Evolutionary conservation across 2,329 filamentous ascomycete genomes (phyloP).

Genomic region (Alternaria sp.): DNA sequence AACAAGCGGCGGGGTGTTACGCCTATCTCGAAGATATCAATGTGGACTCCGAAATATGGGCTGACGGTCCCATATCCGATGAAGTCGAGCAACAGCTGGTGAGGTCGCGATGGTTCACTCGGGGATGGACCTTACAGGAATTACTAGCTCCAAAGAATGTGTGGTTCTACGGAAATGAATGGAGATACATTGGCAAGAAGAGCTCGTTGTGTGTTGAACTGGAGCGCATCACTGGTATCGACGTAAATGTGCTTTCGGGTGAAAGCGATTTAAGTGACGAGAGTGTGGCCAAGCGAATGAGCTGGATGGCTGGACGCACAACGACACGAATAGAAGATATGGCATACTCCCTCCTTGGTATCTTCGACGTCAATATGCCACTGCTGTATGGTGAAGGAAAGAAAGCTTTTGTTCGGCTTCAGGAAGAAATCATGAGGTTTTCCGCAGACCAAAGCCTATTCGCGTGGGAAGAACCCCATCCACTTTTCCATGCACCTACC

Average conservation of each 20-base stretch:
- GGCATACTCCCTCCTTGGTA: not conserved
- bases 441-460: slow-evolving; percentile 20
- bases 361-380: slow-evolving; percentile 29
- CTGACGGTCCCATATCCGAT: not conserved
- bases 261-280: not conserved
- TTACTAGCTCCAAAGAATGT: not conserved
- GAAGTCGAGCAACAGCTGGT: not conserved
- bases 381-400: slow-evolving; percentile 39
- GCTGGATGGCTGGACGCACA: not conserved
- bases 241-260: not conserved
- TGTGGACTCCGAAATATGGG: not conserved
- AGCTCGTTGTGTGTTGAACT: not conserved
- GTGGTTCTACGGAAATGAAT: not conserved
- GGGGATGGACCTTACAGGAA: slow-evolving; percentile 1
- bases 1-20: not conserved
- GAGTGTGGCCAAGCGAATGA: not conserved
- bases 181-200: not conserved
- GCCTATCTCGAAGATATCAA: not conserved
- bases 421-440: slow-evolving; percentile 25
- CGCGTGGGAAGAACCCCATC: slow-evolving; percentile 4
- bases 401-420: slow-evolving; percentile 27
- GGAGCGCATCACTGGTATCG: not conserved
- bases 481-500: too few species aligned
- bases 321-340: not conserved
- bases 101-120: not conserved